Evolutionary conservation across 345 rosid genomes (phyloP), one percentile per base, ranked within the genome.

Genomic region (Toxicodendron radicans): DNA sequence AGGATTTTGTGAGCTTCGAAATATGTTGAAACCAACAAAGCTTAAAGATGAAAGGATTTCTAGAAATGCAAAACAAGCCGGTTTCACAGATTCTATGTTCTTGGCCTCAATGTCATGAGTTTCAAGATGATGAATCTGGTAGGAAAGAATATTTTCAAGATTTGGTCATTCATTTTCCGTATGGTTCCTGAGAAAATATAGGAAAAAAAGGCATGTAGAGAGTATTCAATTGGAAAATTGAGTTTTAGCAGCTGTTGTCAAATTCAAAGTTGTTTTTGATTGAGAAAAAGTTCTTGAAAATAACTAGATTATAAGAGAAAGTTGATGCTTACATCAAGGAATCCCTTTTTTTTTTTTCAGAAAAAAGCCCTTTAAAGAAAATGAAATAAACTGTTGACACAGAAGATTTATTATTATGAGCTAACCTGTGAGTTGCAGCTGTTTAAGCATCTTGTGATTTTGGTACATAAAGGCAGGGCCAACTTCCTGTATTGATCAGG

Each of bases 401-500:
- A 10, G 17, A 43, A 58, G 14, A 2, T 14, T 57, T 4, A 58
- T 18, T 43, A 38, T 12, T 41, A 48, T 41, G 54, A 60, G 66
- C 52, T 53, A 70, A 88, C 95, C 92, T 87, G 91, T 45, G 90
- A 84, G 79, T 88, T 85, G 77, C 77, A 79, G 65, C 92, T 87
- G 83, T 52, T 87, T 30, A 83, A 56, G 83, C 91, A 85, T 74
- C 75, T 79, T 0, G 89, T 79, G 11, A 88, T 79, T 45, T 68
- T 79, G 13, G 78, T 67, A 76, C 89, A 87, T 27, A 88, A 9
- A 54, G 88, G 89, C 61, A 84, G 57, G 74, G 91, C 91, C 79
- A 88, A 43, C 76, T 49, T 84, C 71, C 88, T 73, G 67, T 86
- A 87, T 65, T 88, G 92, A 63, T 70, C 87, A 14, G 92, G 89